phyloP scores from a whole-genome alignment of 1,139 yeast genomes.

The Nakaseomyces bracarensis region DNA sequence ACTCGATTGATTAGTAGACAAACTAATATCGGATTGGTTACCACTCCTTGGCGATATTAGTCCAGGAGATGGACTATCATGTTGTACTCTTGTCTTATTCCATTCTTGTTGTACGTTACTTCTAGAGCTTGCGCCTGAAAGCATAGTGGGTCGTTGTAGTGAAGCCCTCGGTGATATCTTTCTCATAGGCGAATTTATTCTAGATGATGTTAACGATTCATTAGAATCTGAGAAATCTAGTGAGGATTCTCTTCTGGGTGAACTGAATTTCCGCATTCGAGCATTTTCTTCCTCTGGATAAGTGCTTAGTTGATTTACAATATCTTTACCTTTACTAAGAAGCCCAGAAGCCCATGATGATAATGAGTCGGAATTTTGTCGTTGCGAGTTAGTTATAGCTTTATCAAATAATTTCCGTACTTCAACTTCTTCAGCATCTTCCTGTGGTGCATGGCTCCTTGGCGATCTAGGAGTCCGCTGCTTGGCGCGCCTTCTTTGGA shows the following conservation, averaged over 20 bases:
- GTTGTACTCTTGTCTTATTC: background rate
- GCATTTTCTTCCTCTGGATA: slow-evolving; percentile 20
- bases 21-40: background rate
- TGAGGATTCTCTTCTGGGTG: background rate
- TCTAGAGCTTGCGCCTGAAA: background rate
- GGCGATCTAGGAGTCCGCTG: background rate
- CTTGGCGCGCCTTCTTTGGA: slow-evolving; percentile 8
- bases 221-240: background rate
- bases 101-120: background rate
- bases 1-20: background rate
- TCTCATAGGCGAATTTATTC: background rate
- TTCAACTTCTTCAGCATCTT: background rate
- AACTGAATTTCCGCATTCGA: slow-evolving; percentile 12
- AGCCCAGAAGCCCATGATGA: slow-evolving; percentile 22
- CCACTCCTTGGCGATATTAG: background rate
- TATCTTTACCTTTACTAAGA: slow-evolving; percentile 24
- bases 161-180: background rate
- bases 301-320: slow-evolving; percentile 23
- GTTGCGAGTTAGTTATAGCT: slow-evolving; percentile 2
- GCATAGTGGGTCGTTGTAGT: background rate
- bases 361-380: slow-evolving; percentile 6
- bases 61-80: background rate
- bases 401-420: slow-evolving; percentile 8
- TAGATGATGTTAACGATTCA: background rate
- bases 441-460: background rate